Evolutionary conservation across 331 rosid species (phyloP).

Genomic region (Arachis monticola): DNA sequence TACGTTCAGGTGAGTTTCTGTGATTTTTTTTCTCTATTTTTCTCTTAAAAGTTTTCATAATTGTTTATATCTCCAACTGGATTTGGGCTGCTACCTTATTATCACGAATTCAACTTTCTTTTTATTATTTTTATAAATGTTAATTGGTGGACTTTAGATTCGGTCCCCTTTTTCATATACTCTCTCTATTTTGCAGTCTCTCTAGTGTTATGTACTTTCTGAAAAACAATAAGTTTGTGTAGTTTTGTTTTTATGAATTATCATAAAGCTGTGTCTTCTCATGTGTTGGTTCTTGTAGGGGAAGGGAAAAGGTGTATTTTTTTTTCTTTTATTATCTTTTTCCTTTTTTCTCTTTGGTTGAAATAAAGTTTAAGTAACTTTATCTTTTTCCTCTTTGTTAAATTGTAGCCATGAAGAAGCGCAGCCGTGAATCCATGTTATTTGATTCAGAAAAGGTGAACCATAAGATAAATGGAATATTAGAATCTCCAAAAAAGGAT

Average conservation of each 20-base stretch:
- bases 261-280: slow-evolving; percentile 38
- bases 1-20: slow-evolving; percentile 72
- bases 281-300: slow-evolving; percentile 22
- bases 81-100: not conserved
- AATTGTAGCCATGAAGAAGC: slow-evolving; percentile 74
- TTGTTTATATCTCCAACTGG: not conserved
- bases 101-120: no score
- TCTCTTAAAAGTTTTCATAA: slow-evolving; percentile 1
- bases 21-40: slow-evolving; percentile 3
- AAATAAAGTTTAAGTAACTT: not conserved
- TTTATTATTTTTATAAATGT: slow-evolving; percentile 26
- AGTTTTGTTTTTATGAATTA: slow-evolving; percentile 23
- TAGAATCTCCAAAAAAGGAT: slow-evolving; percentile 45
- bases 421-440: slow-evolving; percentile 56
- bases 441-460: slow-evolving; percentile 58
- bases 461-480: slow-evolving; percentile 44
- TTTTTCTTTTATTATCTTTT: not conserved
- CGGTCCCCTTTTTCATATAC: slow-evolving; percentile 18
- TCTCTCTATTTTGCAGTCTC: slow-evolving; percentile 30
- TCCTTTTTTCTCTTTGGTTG: not conserved
- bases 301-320: not conserved
- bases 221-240: slow-evolving; percentile 1
- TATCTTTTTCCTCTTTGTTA: not conserved
- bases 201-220: slow-evolving; percentile 32
- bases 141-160: slow-evolving; percentile 44